phyloP scores from a whole-genome alignment of 1,284 basidiomycete genomes.

The Rhodotorula sp. region DNA sequence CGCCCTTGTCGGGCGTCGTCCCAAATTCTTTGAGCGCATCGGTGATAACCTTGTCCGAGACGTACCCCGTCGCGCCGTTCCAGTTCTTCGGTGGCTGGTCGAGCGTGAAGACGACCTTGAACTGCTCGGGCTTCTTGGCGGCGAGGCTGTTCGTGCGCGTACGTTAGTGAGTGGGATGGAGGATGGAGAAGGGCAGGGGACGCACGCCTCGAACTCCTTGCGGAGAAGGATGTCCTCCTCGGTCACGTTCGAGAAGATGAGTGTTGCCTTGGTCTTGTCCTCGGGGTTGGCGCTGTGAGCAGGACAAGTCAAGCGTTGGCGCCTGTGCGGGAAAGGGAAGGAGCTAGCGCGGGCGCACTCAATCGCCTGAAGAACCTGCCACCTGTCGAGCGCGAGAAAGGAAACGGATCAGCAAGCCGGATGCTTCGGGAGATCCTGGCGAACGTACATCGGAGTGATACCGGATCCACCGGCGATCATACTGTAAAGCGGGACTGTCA shows the following conservation, averaged over 20 bases:
- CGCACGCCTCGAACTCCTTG: conserved; percentile 44
- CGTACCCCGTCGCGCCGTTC: conserved; percentile 66
- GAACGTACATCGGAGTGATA: conserved; percentile 53
- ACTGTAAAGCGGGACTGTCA: not conserved
- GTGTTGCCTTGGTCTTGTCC: conserved; percentile 93
- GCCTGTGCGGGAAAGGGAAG: not conserved
- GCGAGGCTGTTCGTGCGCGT: conserved; percentile 48
- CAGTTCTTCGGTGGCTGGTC: conserved; percentile 72
- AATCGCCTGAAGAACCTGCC: conserved; percentile 19
- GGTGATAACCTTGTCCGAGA: conserved; percentile 68
- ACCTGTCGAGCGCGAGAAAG: not conserved
- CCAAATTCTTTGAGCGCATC: conserved; percentile 56
- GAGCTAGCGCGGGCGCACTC: not conserved
- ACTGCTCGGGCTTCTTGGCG: conserved; percentile 48
- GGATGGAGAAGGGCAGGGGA: not conserved
- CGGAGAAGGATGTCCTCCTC: conserved; percentile 72
- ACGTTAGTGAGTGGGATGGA: conserved; percentile 9
- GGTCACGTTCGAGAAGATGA: conserved; percentile 82
- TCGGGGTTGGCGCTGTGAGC: conserved; percentile 53
- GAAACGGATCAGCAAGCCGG: not conserved
- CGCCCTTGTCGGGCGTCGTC: conserved; percentile 63
- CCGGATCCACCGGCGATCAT: conserved; percentile 87
- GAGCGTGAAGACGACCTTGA: conserved; percentile 81
- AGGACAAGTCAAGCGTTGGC: not conserved
- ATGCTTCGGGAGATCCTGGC: not conserved